Evolutionary conservation across 2,329 filamentous ascomycete genomes (phyloP).

Genomic region (Ophiostoma australiae): DNA sequence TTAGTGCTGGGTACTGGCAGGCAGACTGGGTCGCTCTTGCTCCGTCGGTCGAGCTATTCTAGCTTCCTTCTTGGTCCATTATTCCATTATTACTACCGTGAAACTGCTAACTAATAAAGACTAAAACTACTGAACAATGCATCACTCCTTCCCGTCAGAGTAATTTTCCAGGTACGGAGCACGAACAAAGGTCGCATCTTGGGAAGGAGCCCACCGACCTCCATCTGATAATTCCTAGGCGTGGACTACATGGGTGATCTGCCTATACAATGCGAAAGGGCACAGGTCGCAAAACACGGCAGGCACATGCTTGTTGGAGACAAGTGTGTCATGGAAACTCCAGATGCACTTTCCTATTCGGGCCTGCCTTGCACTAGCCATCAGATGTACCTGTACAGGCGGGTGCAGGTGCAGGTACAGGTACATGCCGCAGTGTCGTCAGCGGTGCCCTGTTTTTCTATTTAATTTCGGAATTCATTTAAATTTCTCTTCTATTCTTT

Average conservation of each 20-base stretch:
- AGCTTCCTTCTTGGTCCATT: not conserved
- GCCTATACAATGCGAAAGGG: not conserved
- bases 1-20: not conserved
- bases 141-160: slow-evolving; percentile 10
- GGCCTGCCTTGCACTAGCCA: not conserved
- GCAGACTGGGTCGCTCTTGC: not conserved
- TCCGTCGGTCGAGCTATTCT: slow-evolving; percentile 5
- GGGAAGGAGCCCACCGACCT: not conserved
- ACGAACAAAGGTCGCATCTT: slow-evolving; percentile 8
- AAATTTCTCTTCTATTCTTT: slow-evolving; percentile 13
- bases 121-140: not conserved
- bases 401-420: not conserved
- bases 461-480: not conserved
- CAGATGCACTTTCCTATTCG: slow-evolving; percentile 9
- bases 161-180: not conserved
- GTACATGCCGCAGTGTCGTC: not conserved
- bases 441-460: not conserved
- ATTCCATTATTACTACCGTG: not conserved
- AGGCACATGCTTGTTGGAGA: slow-evolving; percentile 3
- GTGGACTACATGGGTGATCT: not conserved
- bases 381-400: not conserved
- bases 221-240: slow-evolving; percentile 11
- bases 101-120: too few relatives aligned
- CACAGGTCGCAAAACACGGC: not conserved
- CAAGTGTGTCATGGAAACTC: not conserved